These are phyloP conservation scores for Umbelopsis ramanniana DNA, from an alignment of 192 early-diverging fungal genomes.

Conservation along the genomic window DNA sequence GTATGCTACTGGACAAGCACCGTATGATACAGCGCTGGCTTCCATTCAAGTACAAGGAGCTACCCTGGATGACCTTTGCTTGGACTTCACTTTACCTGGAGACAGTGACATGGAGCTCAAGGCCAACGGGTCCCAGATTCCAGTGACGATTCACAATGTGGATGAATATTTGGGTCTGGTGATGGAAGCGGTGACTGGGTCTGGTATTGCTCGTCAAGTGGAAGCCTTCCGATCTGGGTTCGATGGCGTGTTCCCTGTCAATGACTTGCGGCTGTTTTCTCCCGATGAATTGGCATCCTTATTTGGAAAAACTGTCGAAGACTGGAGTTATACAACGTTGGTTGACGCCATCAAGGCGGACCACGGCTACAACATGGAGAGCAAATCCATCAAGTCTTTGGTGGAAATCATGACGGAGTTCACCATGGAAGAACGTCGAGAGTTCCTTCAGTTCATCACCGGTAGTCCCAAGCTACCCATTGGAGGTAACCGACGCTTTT, in stretches of 20 bases:
- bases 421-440: conserved; percentile 61
- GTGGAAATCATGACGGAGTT: conserved; percentile 72
- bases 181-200: conserved; percentile 63
- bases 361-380: conserved; percentile 81
- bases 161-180: conserved; percentile 74
- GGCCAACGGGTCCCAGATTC: conserved; percentile 61
- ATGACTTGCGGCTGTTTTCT: conserved; percentile 70
- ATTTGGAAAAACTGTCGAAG: conserved; percentile 72
- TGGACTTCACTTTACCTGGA: conserved; percentile 91
- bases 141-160: conserved; percentile 85
- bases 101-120: conserved; percentile 72
- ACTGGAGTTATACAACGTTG: conserved; percentile 75
- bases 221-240: conserved; percentile 85
- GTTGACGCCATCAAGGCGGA: conserved; percentile 76
- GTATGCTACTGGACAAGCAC: conserved; percentile 38
- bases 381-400: conserved; percentile 67
- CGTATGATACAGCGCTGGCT: conserved; percentile 49
- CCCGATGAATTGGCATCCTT: conserved; percentile 72
- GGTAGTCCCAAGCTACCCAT: conserved; percentile 89
- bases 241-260: conserved; percentile 75
- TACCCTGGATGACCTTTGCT: conserved; percentile 66
- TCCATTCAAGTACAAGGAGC: conserved; percentile 56
- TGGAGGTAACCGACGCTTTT: too few relatives aligned
- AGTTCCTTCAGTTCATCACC: conserved; percentile 87
- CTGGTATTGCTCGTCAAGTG: conserved; percentile 71